Evolutionary conservation across 305 asterid species (phyloP).

Genomic region (Striga hermonthica): DNA sequence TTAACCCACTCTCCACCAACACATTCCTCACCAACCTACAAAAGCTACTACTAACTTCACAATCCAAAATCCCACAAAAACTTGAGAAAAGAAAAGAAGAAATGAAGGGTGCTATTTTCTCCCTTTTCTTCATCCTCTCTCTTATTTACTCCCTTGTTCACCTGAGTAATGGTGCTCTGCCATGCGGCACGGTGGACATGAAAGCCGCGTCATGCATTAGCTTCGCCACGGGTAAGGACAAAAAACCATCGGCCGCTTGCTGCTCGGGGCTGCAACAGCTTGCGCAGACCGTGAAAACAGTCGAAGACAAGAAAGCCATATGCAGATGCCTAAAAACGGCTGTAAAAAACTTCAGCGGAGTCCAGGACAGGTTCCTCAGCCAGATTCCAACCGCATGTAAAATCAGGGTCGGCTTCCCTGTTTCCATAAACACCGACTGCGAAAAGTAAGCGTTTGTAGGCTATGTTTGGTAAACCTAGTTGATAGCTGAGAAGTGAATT

Average conservation of each 20-base stretch:
- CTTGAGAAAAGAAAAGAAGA: not conserved
- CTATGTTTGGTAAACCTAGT: too few species aligned
- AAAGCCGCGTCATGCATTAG: constrained; percentile 48
- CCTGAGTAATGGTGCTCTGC: constrained; percentile 41
- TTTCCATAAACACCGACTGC: constrained; percentile 53
- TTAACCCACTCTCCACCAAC: constrained; percentile 29
- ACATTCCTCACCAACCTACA: constrained; percentile 17
- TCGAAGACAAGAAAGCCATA: constrained; percentile 57
- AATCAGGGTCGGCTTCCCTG: constrained; percentile 61
- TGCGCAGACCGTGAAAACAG: constrained; percentile 38
- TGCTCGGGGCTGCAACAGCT: constrained; percentile 49
- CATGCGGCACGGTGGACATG: constrained; percentile 46
- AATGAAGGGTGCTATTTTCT: constrained; percentile 47
- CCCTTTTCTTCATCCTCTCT: constrained; percentile 39
- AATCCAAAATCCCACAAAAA: not conserved
- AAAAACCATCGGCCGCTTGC: constrained; percentile 40
- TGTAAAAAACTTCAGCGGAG: constrained; percentile 46
- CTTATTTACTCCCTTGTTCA: constrained; percentile 43
- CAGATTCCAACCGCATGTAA: constrained; percentile 48
- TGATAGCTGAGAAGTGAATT: too few species aligned
- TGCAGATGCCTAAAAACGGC: constrained; percentile 64
- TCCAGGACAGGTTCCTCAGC: constrained; percentile 58
- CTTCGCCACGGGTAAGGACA: constrained; percentile 44
- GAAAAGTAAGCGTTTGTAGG: constrained; percentile 36
- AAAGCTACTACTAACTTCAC: not conserved